A percentile compares a stretch with the other conserved stretches of the same genome.
These are phyloP conservation scores for Akanthomyces dipterigenus DNA, from an alignment of 2,329 filamentous ascomycete genomes.

Conservation along the genomic window DNA sequence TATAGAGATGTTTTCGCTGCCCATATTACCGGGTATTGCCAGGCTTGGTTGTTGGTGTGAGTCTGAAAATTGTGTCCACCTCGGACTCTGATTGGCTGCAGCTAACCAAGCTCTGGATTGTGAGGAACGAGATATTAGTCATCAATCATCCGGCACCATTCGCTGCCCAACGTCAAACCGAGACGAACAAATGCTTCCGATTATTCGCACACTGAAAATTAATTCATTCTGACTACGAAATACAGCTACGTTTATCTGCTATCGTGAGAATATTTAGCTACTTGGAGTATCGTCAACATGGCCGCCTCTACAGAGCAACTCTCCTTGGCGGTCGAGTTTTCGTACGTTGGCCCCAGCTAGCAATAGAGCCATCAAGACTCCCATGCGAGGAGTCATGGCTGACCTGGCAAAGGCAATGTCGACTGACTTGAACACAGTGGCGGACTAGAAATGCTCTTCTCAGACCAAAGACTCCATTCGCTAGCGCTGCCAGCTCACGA, in stretches of 20 bases:
- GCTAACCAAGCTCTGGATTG: neutral
- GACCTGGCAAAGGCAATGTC: neutral
- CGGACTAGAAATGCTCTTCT: constrained; percentile 90
- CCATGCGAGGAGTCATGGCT: neutral
- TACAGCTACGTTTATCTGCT: neutral
- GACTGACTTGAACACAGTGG: constrained; percentile 49
- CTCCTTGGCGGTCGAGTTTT: constrained; percentile 66
- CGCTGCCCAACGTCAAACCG: neutral
- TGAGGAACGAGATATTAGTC: neutral
- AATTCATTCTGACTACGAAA: neutral
- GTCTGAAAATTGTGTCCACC: constrained; percentile 28
- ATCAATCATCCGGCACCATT: neutral
- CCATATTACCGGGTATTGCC: constrained; percentile 20
- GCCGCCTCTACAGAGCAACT: constrained; percentile 28
- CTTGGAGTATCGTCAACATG: constrained; percentile 5
- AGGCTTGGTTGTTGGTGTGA: constrained; percentile 18
- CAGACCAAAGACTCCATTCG: constrained; percentile 67
- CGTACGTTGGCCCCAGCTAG: constrained; percentile 28
- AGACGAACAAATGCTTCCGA: neutral
- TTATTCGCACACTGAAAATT: neutral
- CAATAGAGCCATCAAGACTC: neutral
- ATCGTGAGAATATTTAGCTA: neutral
- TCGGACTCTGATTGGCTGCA: constrained; percentile 30
- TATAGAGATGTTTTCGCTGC: constrained; percentile 27
- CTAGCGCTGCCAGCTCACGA: constrained; percentile 61